phyloP scores from a whole-genome alignment of 805 yeast species.

The Saturnispora kantuleensis region DNA sequence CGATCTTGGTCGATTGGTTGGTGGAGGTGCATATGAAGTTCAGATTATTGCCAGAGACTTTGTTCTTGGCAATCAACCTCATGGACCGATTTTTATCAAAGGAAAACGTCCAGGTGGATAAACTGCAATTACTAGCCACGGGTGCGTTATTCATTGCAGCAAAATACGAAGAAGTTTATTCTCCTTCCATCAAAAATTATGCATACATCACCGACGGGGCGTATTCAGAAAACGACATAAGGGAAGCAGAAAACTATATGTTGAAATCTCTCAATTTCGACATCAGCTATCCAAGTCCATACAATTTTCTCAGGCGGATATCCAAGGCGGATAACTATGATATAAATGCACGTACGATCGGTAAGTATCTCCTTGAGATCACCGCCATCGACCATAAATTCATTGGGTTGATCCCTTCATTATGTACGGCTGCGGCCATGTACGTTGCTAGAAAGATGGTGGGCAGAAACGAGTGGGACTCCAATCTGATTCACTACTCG shows the following conservation, averaged over 20 bases:
- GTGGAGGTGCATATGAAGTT: constrained; percentile 82
- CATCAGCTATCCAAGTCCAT: constrained; percentile 78
- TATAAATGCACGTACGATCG: constrained; percentile 71
- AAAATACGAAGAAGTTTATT: constrained; percentile 83
- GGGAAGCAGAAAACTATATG: constrained; percentile 74
- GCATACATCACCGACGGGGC: constrained; percentile 85
- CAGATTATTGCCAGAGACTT: constrained; percentile 75
- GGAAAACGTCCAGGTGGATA: constrained; percentile 65
- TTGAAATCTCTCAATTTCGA: constrained; percentile 64
- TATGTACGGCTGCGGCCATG: constrained; percentile 84
- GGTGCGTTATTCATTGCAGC: constrained; percentile 85
- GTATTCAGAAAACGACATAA: constrained; percentile 68
- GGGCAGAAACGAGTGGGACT: constrained; percentile 65
- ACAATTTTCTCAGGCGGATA: constrained; percentile 79
- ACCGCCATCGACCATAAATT: constrained; percentile 68
- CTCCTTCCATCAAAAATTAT: constrained; percentile 78
- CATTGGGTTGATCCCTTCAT: constrained; percentile 64
- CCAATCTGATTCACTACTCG: constrained; percentile 79
- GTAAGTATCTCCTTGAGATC: constrained; percentile 74
- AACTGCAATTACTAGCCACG: constrained; percentile 77
- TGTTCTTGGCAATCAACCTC: constrained; percentile 70
- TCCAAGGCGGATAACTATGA: constrained; percentile 89
- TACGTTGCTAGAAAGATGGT: constrained; percentile 67
- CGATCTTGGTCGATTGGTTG: constrained; percentile 87
- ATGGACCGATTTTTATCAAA: constrained; percentile 81